These are phyloP conservation scores for Salix suchowensis DNA, from an alignment of 345 rosid genomes.

Conservation along the genomic window DNA sequence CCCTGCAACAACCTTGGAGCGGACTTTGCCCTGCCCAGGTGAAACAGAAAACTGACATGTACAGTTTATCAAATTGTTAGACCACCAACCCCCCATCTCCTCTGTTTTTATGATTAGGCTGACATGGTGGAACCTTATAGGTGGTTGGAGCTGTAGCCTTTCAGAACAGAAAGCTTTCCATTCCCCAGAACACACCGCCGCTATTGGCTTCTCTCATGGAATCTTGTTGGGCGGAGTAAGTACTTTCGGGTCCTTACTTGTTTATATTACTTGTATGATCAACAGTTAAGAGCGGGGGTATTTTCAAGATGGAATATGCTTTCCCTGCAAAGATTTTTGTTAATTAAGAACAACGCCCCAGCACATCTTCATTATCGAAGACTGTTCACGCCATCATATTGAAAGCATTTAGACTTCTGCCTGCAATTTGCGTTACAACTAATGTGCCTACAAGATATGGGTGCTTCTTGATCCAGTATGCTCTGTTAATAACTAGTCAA, in stretches of 20 bases:
- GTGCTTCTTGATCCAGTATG: too few species aligned
- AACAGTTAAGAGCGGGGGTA: background rate
- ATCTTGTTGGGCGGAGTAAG: slow-evolving; percentile 95
- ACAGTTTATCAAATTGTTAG: background rate
- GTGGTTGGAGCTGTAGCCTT: slow-evolving; percentile 99
- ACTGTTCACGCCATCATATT: background rate
- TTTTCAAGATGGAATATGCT: background rate
- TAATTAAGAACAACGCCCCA: background rate
- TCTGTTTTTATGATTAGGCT: background rate
- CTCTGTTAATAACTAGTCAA: too few species aligned
- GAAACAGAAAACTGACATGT: background rate
- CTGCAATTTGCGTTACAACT: background rate
- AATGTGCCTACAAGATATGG: background rate
- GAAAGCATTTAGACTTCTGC: background rate
- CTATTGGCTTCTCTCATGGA: slow-evolving; percentile 80
- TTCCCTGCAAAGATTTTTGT: too few species aligned
- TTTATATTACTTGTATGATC: background rate
- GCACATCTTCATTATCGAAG: background rate
- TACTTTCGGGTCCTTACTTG: background rate
- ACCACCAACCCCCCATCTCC: background rate
- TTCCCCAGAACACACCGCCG: slow-evolving; percentile 75
- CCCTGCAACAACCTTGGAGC: slow-evolving; percentile 91
- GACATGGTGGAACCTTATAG: slow-evolving; percentile 26
- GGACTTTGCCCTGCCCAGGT: slow-evolving; percentile 97
- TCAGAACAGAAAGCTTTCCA: slow-evolving; percentile 78